Percentiles rank a stretch among this genome's conserved stretches.
These are phyloP conservation scores for Phytophthora macrochlamydospora DNA, from an alignment of 352 stramenopile genomes.

Conservation along the genomic window DNA sequence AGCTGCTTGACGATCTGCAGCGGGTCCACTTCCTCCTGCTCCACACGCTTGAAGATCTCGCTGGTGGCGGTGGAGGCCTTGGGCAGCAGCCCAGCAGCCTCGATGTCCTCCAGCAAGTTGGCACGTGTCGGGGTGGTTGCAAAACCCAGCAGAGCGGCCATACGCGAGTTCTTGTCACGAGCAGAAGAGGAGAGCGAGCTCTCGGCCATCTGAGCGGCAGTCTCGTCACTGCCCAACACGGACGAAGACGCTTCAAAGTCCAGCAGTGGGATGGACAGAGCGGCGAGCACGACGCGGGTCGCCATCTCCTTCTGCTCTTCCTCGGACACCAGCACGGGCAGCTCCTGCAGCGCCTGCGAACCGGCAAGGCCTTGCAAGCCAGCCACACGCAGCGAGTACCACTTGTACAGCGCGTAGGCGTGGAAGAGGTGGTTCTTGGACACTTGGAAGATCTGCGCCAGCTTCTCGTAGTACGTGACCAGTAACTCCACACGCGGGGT, in stretches of 20 bases:
- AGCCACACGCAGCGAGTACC: constrained; percentile 92
- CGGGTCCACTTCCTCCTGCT: constrained; percentile 74
- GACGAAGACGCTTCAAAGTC: constrained; percentile 66
- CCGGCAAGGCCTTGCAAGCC: constrained; percentile 76
- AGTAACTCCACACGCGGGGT: constrained; percentile 95
- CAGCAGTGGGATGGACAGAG: constrained; percentile 92
- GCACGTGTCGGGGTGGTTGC: constrained; percentile 85
- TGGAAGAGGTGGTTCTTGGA: constrained; percentile 98
- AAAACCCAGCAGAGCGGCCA: constrained; percentile 94
- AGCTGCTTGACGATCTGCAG: constrained; percentile 82
- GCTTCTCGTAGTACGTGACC: constrained; percentile 98
- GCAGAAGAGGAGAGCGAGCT: constrained; percentile 49
- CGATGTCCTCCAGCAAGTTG: constrained; percentile 93
- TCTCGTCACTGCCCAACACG: constrained; percentile 60
- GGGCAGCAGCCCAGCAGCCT: constrained; percentile 64
- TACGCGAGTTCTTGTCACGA: constrained; percentile 94
- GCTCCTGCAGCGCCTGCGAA: constrained; percentile 35
- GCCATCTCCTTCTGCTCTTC: constrained; percentile 89
- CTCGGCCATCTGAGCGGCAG: constrained; percentile 42
- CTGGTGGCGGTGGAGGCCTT: constrained; percentile 63
- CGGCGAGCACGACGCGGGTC: constrained; percentile 91
- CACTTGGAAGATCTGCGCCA: constrained; percentile 97
- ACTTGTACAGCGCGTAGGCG: constrained; percentile 97
- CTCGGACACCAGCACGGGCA: constrained; percentile 58
- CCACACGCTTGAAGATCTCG: constrained; percentile 71